Conservation (phyloP, 1,284 basidiomycete genomes). For the Pulveroboletus sp. region DNA sequence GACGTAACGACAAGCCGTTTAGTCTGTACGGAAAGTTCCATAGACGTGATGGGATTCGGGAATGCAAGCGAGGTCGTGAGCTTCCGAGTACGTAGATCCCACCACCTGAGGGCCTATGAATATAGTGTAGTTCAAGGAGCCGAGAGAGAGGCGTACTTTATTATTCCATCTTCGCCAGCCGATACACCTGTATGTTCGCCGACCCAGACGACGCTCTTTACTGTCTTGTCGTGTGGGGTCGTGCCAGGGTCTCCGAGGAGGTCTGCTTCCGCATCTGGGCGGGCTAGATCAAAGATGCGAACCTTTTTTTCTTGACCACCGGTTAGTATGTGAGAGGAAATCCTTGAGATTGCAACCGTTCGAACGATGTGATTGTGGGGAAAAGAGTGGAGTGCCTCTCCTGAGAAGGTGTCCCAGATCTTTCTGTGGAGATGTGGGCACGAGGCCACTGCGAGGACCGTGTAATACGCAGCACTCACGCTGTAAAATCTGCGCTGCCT, state of each 20-base stretch:
- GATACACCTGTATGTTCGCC: constrained; percentile 84
- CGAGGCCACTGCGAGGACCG: constrained; percentile 6
- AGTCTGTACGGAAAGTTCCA: constrained; percentile 88
- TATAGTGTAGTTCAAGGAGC: background rate
- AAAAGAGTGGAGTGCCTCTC: constrained; percentile 86
- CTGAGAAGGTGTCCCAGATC: constrained; percentile 96
- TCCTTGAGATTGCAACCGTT: constrained; percentile 83
- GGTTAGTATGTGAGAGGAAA: constrained; percentile 73
- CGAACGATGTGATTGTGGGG: constrained; percentile 98
- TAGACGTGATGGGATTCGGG: constrained; percentile 83
- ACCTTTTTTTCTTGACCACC: constrained; percentile 99
- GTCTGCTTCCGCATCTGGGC: constrained; percentile 86
- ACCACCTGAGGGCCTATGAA: constrained; percentile 68
- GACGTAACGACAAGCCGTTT: constrained; percentile 88
- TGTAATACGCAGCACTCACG: constrained; percentile 56
- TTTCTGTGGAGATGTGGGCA: constrained; percentile 56
- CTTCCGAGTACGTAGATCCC: constrained; percentile 85
- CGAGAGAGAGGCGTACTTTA: constrained; percentile 64
- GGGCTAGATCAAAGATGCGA: constrained; percentile 86
- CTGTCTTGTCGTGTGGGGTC: constrained; percentile 81
- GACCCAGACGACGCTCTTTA: constrained; percentile 94
- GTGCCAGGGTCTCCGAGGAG: constrained; percentile 62
- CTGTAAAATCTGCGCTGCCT: constrained; percentile 96
- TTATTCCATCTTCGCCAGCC: constrained; percentile 87
- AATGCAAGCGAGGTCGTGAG: constrained; percentile 76